Evolutionary conservation across 2,329 filamentous ascomycete genomes (phyloP), one percentile per base, ranked within the genome.

Genomic region (Ceratocystis destructans): DNA sequence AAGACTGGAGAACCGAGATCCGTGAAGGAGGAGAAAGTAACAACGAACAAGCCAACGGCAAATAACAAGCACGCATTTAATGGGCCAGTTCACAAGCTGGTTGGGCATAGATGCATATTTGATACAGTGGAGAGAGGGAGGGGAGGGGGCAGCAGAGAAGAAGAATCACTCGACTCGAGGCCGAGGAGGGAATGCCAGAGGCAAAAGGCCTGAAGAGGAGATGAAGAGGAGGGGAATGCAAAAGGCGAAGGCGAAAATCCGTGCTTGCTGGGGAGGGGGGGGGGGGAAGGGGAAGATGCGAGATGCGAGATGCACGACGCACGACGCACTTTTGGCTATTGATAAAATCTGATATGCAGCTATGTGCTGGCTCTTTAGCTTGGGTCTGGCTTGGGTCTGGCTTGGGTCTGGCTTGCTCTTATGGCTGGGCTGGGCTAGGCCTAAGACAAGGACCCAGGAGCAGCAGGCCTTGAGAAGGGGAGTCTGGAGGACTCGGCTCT

Each of bases 21-120:
- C 53, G 3, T 53, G 7, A 37, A 31, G 8, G 53, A 59, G 53
- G 53, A 59, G 25, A 31, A 33, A 59, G 25, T 31, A n/a, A 59
- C 28, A 31, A 17, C 53, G 5, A 31, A 15, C 53, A 31, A 55
- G 28, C n/a, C 22, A 57, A 31, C 53, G 17, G 17, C 53, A 59
- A 33, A 17, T 22, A n/a, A 33, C 25, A 59, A 59, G 17, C 12
- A 10, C 53, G 53, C 48, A 53, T 28, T 28, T 12, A 53, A 22
- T 15, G 28, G 53, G 25, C 53, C 28, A 59, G 8, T 59, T 17
- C 53, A 31, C 28, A 17, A 6, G 28, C 28, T 59, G 25, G 53
- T 59, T 59, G 53, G 53, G 53, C 53, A 59, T 59, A 59, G 53
- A 59, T 37, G 53, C 53, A 59, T 59, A 59, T 59, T 22, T 31